Evolutionary conservation across 345 rosid species (phyloP), one percentile per base, ranked within the genome.

Genomic region (Eucalyptus sp.): DNA sequence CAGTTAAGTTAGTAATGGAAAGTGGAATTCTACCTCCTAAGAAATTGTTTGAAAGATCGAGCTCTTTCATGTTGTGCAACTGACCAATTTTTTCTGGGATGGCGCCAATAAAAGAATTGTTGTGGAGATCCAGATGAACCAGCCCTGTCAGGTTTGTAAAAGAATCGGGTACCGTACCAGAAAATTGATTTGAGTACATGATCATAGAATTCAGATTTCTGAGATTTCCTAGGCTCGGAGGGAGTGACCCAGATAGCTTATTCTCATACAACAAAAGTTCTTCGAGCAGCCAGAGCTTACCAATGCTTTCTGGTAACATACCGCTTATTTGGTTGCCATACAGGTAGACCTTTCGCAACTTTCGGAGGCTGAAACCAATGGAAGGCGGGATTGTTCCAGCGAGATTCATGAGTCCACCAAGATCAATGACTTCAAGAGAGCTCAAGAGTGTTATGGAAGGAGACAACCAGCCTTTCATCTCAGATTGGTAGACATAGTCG

Each of bases 251-350:
- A 31, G 94, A 92, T 27, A 94, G 86, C 48, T 88, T 90, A 88
- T 94, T 94, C 90, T 94, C 95, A 58, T 92, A 92, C 76, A 92
- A 88, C 71, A 91, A 93, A 90, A 93, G 94, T 87, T 94, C 90
- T 90, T 93, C 90, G 2, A 94, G 95, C 88, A 88, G 89, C 48
- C 76, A 88, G 90, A 93, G 90, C 92, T 95, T 91, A 88, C 95
- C 91, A 7, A 94, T 92, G 91, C 96, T 91, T 50, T 93, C 92
- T 15, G 94, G 95, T 60, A 94, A 86, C 18, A 87, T 25, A 10
- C 95, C 95, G 41, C 62, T 91, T 85, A 94, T 89, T 88, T 52
- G 93, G 94, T 95, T 94, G 81, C 95, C 95, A 52, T 89, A 94
- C 20, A 95, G 92, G 56, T 92, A 90, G 10, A 95, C 91, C 88